Base-by-base conservation (phyloP, 176 grass and related monocot genomes). In the Rhynchospora tenuis region DNA sequence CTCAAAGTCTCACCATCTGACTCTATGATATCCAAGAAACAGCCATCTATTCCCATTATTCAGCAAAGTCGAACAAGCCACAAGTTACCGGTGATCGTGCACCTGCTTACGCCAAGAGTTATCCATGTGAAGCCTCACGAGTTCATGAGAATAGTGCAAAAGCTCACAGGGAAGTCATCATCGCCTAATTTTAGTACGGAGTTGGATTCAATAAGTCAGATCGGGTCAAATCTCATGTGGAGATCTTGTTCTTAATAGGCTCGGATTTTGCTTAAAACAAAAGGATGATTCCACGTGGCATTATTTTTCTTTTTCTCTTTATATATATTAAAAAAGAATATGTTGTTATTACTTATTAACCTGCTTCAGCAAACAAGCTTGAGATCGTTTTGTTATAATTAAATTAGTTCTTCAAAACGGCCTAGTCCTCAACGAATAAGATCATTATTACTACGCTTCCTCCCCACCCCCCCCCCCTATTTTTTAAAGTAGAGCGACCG, bases 61-160 rank as follows among this genome's bases (percentile, higher is more conserved):
- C 84, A 86, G 68, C 86, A 84, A 73, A 4, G 66, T 6, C 71
- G 50, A 2, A 7, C 69, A 11, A 26, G 1, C 1, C 2, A 6
- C 33, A 62, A 68, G 26, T 62, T 54, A 2, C 86, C 89, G 52
- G 85, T 91, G 83, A 78, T 94, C 79, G 83, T 94, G 13, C 89
- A 94, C 82, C 85, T 91, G 71, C 59, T 76, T 76, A 80, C 92
- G 72, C 92, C 92, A 1, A 91, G 65, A 89, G 59, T 94, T 23
- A 83, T 94, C 4, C 92, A 94, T 83, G 89, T 85, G 19, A 81
- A 85, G 26, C 89, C 89, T 51, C 87, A 91, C 26, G 89, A 94
- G 77, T 94, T 94, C 87, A 91, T 89, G 89, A 64, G 70, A 42
- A 89, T 94, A 67, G 92, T 94, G 82, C 92, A 94, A 85, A 73